Conservation (phyloP, 2,329 filamentous ascomycete genomes). For the Pleomassaria siparia region DNA sequence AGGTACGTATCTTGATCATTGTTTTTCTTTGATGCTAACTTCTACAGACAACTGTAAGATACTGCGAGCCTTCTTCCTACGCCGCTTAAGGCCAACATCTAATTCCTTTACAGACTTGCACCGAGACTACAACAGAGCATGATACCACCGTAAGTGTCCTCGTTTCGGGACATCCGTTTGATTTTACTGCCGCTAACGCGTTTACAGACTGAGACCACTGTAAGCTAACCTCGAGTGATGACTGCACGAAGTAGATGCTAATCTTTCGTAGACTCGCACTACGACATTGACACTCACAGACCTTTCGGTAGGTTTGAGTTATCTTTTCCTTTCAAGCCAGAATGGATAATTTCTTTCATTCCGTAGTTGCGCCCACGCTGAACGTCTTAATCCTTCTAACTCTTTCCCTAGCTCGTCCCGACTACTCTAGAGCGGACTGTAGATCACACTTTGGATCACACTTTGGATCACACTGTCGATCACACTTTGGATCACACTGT, state of each 20-base stretch:
- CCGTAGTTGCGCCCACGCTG: too few relatives aligned
- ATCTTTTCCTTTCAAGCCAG: not conserved
- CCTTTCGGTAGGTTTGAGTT: not conserved
- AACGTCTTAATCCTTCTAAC: constrained; percentile 2
- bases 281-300: not conserved
- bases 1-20: not conserved
- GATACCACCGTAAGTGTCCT: not conserved
- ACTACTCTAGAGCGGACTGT: not conserved
- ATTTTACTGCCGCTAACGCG: not conserved
- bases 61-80: not conserved
- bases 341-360: too few relatives aligned
- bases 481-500: not conserved
- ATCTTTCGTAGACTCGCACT: too few relatives aligned
- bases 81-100: not conserved
- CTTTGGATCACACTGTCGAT: not conserved
- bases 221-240: too few relatives aligned
- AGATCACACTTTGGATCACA: not conserved
- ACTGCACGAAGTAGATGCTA: too few relatives aligned
- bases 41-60: not conserved
- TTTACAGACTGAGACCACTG: too few relatives aligned
- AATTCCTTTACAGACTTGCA: not conserved
- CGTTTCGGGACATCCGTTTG: not conserved
- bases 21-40: not conserved
- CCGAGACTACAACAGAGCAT: constrained; percentile 1
- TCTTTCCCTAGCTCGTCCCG: constrained; percentile 1